Conservation (phyloP, 2,329 filamentous ascomycete genomes). For the Seiridium cupressi region DNA sequence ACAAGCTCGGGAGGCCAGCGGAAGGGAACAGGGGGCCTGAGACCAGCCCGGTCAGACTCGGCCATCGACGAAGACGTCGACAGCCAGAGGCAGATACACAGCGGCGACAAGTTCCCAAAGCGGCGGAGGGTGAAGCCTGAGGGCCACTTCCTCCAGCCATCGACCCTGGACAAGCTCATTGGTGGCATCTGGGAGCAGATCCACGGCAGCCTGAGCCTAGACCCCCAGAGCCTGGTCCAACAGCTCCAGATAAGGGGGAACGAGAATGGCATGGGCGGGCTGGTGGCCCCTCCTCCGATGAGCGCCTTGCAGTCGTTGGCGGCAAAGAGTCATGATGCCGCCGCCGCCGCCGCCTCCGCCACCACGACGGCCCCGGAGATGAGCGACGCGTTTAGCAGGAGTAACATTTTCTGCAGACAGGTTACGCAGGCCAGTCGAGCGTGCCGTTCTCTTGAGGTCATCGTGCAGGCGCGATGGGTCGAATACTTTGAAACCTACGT, state of each 20-base stretch:
- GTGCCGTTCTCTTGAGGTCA: slow-evolving; percentile 55
- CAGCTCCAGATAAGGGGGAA: slow-evolving; percentile 19
- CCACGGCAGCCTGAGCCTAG: slow-evolving; percentile 25
- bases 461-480: slow-evolving; percentile 56
- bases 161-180: slow-evolving; percentile 28
- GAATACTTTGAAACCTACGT: slow-evolving; percentile 53
- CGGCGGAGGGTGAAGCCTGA: slow-evolving; percentile 24
- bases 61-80: slow-evolving; percentile 20
- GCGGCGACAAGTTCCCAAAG: slow-evolving; percentile 19
- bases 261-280: slow-evolving; percentile 11
- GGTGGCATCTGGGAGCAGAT: slow-evolving; percentile 32
- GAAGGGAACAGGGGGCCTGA: slow-evolving; percentile 16
- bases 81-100: slow-evolving; percentile 21
- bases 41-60: slow-evolving; percentile 13
- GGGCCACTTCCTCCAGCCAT: slow-evolving; percentile 22
- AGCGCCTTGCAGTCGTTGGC: background rate
- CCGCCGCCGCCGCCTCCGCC: no score
- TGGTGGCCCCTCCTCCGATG: slow-evolving; percentile 8
- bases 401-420: slow-evolving; percentile 29
- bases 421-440: slow-evolving; percentile 44
- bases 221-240: slow-evolving; percentile 25
- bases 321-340: background rate
- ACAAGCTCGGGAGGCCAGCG: slow-evolving; percentile 1
- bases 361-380: background rate
- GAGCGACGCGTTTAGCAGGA: slow-evolving; percentile 24